Percentiles rank a stretch among this genome's conserved stretches.
Conservation (phyloP, 2,329 filamentous ascomycete species). For the Sarocladiaceae sp. region DNA sequence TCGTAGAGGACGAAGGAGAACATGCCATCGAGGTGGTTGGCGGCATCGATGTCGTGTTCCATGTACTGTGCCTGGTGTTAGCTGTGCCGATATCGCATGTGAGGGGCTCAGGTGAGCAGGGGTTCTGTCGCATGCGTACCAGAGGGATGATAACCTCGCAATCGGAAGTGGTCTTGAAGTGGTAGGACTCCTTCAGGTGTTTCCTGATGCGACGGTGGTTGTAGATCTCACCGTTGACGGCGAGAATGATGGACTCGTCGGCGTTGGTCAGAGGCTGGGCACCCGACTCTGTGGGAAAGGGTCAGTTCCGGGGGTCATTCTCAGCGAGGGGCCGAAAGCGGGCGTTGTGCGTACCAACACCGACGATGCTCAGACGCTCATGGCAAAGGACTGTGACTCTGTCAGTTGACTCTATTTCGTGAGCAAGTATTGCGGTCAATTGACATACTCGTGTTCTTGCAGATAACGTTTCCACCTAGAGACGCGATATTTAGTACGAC, state of each 20-base stretch:
- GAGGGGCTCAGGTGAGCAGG: neutral
- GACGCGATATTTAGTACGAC: slow-evolving; percentile 22
- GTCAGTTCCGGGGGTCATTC: too few relatives aligned
- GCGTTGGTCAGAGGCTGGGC: slow-evolving; percentile 93
- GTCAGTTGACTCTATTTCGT: slow-evolving; percentile 2
- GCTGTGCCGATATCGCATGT: neutral
- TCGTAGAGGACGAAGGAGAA: slow-evolving; percentile 99
- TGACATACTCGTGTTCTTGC: slow-evolving; percentile 80
- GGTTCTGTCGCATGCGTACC: slow-evolving; percentile 55
- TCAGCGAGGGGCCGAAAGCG: slow-evolving; percentile 7
- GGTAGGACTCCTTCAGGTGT: slow-evolving; percentile 72
- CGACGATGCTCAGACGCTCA: slow-evolving; percentile 95
- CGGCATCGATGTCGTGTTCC: slow-evolving; percentile 85
- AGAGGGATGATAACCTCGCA: slow-evolving; percentile 98
- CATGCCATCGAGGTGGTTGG: slow-evolving; percentile 95
- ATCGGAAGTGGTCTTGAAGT: slow-evolving; percentile 98
- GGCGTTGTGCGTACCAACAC: slow-evolving; percentile 65
- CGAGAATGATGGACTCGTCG: slow-evolving; percentile 80
- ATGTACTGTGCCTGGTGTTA: slow-evolving; percentile 57
- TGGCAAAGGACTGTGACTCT: slow-evolving; percentile 73
- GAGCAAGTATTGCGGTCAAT: slow-evolving; percentile 12
- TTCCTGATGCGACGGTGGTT: slow-evolving; percentile 97
- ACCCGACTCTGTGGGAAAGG: slow-evolving; percentile 67
- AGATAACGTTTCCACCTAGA: slow-evolving; percentile 78
- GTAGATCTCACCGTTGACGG: slow-evolving; percentile 99